These are phyloP conservation scores for Collybiopsis confluens DNA, from an alignment of 768 basidiomycete species.

Conservation along the genomic window DNA sequence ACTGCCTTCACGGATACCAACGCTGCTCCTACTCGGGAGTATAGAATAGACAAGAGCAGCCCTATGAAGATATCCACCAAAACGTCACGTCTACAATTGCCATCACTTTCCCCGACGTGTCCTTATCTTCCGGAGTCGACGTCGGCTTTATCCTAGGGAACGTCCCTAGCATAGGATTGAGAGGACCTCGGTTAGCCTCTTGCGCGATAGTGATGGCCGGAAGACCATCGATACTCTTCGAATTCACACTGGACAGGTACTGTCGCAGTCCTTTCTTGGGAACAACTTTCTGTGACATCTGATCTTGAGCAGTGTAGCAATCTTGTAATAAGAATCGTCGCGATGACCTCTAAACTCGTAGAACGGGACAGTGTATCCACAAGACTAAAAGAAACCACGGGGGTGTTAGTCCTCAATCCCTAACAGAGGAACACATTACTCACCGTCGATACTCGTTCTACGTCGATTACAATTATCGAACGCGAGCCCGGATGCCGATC, in stretches of 20 bases:
- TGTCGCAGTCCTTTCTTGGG: slow-evolving; percentile 43
- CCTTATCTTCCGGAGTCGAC: too few species aligned
- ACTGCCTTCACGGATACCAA: too few species aligned
- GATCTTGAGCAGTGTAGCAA: slow-evolving; percentile 17
- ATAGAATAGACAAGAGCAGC: background rate
- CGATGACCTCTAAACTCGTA: slow-evolving; percentile 57
- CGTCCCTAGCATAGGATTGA: too few species aligned
- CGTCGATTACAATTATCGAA: slow-evolving; percentile 54
- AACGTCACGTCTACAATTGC: background rate
- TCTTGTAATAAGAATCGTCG: slow-evolving; percentile 43
- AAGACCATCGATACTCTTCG: slow-evolving; percentile 52
- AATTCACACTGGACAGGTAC: slow-evolving; percentile 53
- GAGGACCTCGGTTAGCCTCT: background rate
- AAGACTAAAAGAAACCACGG: too few species aligned
- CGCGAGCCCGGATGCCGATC: slow-evolving; percentile 54
- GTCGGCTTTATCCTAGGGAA: background rate
- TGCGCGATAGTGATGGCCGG: slow-evolving; percentile 37
- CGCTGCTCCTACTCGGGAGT: background rate
- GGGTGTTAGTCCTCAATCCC: too few species aligned
- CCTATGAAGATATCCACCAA: background rate
- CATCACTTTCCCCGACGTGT: background rate
- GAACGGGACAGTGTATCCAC: slow-evolving; percentile 61
- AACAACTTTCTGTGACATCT: slow-evolving; percentile 5
- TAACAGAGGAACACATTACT: slow-evolving; percentile 15
- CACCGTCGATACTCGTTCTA: slow-evolving; percentile 52